Conservation (phyloP, 176 grass and related monocot species). For the Cenchrus fungigraminus region DNA sequence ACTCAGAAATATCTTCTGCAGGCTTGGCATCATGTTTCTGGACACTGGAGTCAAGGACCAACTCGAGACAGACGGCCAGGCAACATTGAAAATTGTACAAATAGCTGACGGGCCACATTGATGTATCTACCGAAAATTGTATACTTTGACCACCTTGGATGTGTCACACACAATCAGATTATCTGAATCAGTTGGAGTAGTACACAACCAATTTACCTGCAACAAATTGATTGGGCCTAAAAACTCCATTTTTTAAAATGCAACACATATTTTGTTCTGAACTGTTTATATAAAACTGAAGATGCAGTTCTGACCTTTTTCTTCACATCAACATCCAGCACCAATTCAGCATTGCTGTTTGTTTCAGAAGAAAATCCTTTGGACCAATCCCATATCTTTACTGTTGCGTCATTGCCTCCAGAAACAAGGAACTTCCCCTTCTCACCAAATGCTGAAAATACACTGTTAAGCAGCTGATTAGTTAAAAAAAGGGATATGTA, state of each 20-base stretch:
- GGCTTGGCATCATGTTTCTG: not conserved
- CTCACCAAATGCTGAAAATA: slow-evolving; percentile 90
- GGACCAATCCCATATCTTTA: slow-evolving; percentile 97
- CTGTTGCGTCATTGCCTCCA: slow-evolving; percentile 82
- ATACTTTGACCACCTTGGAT: slow-evolving; percentile 88
- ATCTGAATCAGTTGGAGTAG: slow-evolving; percentile 76
- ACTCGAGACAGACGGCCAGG: not conserved
- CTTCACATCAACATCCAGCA: slow-evolving; percentile 75
- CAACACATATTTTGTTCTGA: not conserved
- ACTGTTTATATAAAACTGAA: slow-evolving; percentile 28
- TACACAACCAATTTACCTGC: slow-evolving; percentile 96
- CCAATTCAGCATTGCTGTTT: slow-evolving; percentile 55
- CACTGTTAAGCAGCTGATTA: slow-evolving; percentile 58
- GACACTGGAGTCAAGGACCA: not conserved
- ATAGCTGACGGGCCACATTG: not conserved
- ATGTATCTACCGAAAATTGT: slow-evolving; percentile 48
- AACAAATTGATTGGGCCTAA: slow-evolving; percentile 23
- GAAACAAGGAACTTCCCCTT: slow-evolving; percentile 90
- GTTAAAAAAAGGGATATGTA: slow-evolving; percentile 28
- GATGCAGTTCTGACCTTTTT: slow-evolving; percentile 64
- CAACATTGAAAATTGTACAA: slow-evolving; percentile 9
- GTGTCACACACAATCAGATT: slow-evolving; percentile 92
- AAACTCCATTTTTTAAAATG: not conserved
- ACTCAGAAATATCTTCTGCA: not conserved
- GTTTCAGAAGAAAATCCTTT: slow-evolving; percentile 71